These are phyloP conservation scores for Coniochaeta sp. DNA, from an alignment of 2,329 filamentous ascomycete genomes.

Conservation along the genomic window DNA sequence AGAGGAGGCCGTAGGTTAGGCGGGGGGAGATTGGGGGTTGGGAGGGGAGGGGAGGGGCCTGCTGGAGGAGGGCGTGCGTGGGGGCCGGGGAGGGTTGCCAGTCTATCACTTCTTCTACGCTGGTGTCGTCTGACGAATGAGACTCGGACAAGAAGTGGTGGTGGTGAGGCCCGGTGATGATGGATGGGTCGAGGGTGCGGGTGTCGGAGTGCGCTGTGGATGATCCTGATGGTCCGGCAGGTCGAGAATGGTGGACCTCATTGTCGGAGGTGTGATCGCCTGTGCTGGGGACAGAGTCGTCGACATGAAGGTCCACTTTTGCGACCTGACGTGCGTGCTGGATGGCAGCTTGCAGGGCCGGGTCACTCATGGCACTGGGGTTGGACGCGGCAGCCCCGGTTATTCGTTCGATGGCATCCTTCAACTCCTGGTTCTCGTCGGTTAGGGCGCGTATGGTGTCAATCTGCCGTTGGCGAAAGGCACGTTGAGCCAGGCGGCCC, in stretches of 20 bases:
- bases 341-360: neutral
- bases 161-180: neutral
- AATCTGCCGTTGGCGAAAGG: constrained; percentile 6
- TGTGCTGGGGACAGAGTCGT: neutral
- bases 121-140: neutral
- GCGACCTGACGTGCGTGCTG: neutral
- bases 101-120: neutral
- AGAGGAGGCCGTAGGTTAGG: neutral
- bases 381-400: neutral
- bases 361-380: neutral
- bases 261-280: neutral
- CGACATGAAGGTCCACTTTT: neutral
- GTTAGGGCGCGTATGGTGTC: constrained; percentile 5
- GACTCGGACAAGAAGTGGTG: neutral
- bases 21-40: neutral
- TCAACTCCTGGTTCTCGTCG: constrained; percentile 7
- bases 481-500: constrained; percentile 6
- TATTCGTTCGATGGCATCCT: constrained; percentile 5
- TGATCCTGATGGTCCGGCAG: neutral
- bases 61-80: neutral
- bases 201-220: neutral
- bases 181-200: neutral
- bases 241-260: neutral
- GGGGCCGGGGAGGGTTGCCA: neutral
- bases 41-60: neutral